Base-by-base conservation (phyloP, 2,329 filamentous ascomycete species). In the Trichoderma guizhouense region DNA sequence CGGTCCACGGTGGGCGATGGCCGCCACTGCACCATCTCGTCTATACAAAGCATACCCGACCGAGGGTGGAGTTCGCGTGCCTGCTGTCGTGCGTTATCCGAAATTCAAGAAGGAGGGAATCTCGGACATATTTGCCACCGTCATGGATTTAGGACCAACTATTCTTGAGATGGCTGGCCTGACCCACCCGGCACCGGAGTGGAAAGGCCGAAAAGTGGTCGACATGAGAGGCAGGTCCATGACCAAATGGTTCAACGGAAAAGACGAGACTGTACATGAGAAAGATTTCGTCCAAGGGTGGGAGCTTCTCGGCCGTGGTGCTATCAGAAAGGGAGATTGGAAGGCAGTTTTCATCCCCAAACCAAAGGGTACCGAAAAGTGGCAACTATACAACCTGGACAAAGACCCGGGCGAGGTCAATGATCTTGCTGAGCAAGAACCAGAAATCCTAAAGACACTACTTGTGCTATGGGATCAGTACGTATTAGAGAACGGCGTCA, bases 1-100 rank as follows among this genome's bases (percentile, higher is more conserved):
- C 15, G 36, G 36, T 39, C 36, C 36, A 39, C 36, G 36, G 36
- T 39, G 36, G 36, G 36, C 36, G 36, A 58, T 58, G 53, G 53
- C 53, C 53, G 26, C 81, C 8, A 83, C 80, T 3, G 81, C 81
- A 0, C 81, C 81, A 2, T 79, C 76, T 26, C 74, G 80, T 12
- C 71, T 80, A 11, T 82, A 79, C 76, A 82, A 80, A 75, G 78
- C 78, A 15, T 84, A 80, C 73, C 81, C 82, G 2, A 83, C 83
- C 3, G 83, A 85, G 67, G 83, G 87, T 12, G 87, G 87, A 28
- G 83, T 87, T 36, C 82, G 85, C 11, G 85, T 87, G 2, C 86
- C 86, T 0, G 84, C 86, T 55, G 60, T 63, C 60, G 36, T 63
- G 30, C 60, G 36, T 43, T 63, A 36, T 63, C 60, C 60, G 36